Base-by-base conservation (phyloP, 306 rosid genomes). In the Glycine tomentella region DNA sequence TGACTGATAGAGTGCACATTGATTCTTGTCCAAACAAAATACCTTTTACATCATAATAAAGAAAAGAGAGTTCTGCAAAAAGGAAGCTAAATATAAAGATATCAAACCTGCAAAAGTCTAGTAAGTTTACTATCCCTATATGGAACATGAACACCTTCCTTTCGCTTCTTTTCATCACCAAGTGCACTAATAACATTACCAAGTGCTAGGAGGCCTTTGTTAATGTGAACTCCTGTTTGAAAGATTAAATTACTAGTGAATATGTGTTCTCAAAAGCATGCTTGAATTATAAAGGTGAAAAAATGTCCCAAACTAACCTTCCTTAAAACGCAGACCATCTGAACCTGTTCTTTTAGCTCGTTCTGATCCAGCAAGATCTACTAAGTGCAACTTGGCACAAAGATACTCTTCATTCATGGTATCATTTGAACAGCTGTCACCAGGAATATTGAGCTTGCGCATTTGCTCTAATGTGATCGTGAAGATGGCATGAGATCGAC, bases 401-500 rank as follows among this genome's bases (percentile, higher is more conserved):
- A 96, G 89, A 86, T 93, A 96, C 77, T 93, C 99, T 49, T 93
- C 97, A 64, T 85, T 90, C 91, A 90, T 84, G 76, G 84, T 69
- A 70, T 81, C 98, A 81, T 78, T 75, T 57, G 77, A 83, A 77
- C 81, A 72, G 70, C 69, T 58, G 52, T 90, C 93, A 12, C 87
- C 82, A 46, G 93, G 82, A 81, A 59, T 75, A 79, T 80, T 90
- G 79, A 81, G 72, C 87, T 91, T 96, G 40, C 78, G 89, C 97
- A 96, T 96, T 92, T 96, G 99, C 93, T 96, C 99, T 78, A 96
- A 85, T 64, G 99, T 92, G 83, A 96, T 93, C 84, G 99, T 96
- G 92, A 96, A 96, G 87, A 96, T 96, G 81, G 99, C 99, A 87
- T 96, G 99, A 57, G 99, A 96, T 72, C 99, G 99, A 72, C 99